These are phyloP conservation scores for Pilaira anomala DNA, from an alignment of 192 early-diverging fungal species.

Conservation along the genomic window DNA sequence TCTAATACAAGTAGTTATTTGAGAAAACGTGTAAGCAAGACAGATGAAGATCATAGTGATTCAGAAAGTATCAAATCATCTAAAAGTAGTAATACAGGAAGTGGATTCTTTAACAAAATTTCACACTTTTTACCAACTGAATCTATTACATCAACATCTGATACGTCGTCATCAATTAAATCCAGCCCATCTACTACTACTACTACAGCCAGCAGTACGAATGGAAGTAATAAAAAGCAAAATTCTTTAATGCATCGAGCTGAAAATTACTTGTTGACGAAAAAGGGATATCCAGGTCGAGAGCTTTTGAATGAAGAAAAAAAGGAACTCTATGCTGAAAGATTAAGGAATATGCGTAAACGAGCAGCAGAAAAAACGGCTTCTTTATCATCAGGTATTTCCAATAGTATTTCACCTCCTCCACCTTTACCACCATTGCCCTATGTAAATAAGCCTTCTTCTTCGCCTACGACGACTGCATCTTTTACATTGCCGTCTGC, in stretches of 20 bases:
- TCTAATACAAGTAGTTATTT: background rate
- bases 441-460: background rate
- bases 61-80: background rate
- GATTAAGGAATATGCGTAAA: slow-evolving; percentile 1
- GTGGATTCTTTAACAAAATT: background rate
- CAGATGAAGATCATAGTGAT: background rate
- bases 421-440: background rate
- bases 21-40: background rate
- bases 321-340: slow-evolving; percentile 2
- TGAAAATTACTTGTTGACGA: background rate
- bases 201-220: no score
- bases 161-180: background rate
- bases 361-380: background rate
- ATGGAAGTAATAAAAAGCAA: slow-evolving; percentile 2
- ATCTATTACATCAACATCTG: background rate
- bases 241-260: background rate
- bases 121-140: background rate
- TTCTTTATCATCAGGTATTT: background rate
- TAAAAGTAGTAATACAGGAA: background rate
- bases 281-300: background rate
- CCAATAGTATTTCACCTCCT: background rate
- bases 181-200: background rate
- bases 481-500: no score
- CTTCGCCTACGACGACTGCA: background rate
- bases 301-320: slow-evolving; percentile 9